Evolutionary conservation across 345 rosid species (phyloP), one percentile per base, ranked within the genome.

Genomic region (Mangifera indica): DNA sequence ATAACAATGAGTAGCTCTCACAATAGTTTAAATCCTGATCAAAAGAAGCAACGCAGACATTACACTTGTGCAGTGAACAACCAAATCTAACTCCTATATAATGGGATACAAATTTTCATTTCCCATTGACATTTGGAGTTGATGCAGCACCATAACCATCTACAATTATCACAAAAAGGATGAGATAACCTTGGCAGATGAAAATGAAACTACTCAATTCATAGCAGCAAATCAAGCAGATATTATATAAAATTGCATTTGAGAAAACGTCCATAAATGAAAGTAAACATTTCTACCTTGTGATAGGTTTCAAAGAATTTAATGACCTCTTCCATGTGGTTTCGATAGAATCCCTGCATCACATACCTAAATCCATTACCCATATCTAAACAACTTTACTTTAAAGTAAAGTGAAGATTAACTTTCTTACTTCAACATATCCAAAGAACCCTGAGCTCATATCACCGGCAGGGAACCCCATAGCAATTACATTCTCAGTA

Each of bases 391-490:
- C 1, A 0, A 26, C 11, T 15, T 56, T 11, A 18, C 73, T 29
- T 18, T 61, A 77, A 17, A 1, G 21, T 57, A 14, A 34, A 68
- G 56, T 17, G 76, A 46, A 60, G 65, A 70, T 71, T 53, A 40
- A 65, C 22, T 15, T 53, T 63, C 81, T 77, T 65, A 89, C 97
- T 87, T 91, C 97, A 22, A 91, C 88, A 82, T 87, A 91, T 53
- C 97, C 91, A 51, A 91, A 91, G 81, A 91, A 84, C 25, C 97
- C 97, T 73, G 97, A 91, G 75, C 97, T 91, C 95, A 87, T 82
- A 78, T 89, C 94, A 76, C 97, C 97, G 78, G 97, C 97, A 82
- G 97, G 97, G 76, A 91, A 91, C n/a, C 97, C 97, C 97, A 91
- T 91, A 29, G 97, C 97, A 78, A 89, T 89, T 26, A 91, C 81